These are phyloP conservation scores for Microascus cirrosus DNA, from an alignment of 2,329 filamentous ascomycete genomes.

Conservation along the genomic window DNA sequence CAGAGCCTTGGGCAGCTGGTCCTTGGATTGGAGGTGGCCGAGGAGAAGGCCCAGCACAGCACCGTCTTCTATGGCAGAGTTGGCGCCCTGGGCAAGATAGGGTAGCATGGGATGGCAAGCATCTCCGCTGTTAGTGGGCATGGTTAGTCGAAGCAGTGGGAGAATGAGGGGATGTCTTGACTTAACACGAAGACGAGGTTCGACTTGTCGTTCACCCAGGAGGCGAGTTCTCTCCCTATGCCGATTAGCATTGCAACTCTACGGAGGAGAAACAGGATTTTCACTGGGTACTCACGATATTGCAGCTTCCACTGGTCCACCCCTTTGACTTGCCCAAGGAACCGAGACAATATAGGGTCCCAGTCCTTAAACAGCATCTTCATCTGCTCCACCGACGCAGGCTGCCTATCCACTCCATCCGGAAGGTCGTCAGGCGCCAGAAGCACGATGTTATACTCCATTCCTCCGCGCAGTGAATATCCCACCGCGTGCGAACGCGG, in stretches of 20 bases:
- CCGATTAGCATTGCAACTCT: not conserved
- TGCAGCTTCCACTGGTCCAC: constrained; percentile 64
- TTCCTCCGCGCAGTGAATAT: constrained; percentile 3
- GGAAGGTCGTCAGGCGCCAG: constrained; percentile 49
- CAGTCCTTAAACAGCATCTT: constrained; percentile 45
- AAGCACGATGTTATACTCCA: constrained; percentile 5
- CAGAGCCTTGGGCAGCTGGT: constrained; percentile 32
- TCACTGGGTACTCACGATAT: constrained; percentile 23
- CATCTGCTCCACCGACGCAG: constrained; percentile 51
- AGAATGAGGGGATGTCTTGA: constrained; percentile 6
- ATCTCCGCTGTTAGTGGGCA: constrained; percentile 20
- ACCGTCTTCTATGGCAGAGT: constrained; percentile 29
- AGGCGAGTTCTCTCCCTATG: constrained; percentile 33
- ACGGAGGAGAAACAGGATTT: not conserved
- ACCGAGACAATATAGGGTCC: constrained; percentile 44
- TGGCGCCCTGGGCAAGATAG: constrained; percentile 33
- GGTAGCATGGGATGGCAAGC: constrained; percentile 34
- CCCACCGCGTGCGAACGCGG: constrained; percentile 3
- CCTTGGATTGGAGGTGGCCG: constrained; percentile 27
- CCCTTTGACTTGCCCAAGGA: constrained; percentile 36
- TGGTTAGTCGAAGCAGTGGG: not conserved
- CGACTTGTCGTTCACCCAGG: constrained; percentile 40
- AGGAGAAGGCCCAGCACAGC: constrained; percentile 18
- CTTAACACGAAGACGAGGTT: constrained; percentile 38
- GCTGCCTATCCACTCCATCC: constrained; percentile 33